Conservation (phyloP, 208 protist genomes). For the Leishmania gerbilli region DNA sequence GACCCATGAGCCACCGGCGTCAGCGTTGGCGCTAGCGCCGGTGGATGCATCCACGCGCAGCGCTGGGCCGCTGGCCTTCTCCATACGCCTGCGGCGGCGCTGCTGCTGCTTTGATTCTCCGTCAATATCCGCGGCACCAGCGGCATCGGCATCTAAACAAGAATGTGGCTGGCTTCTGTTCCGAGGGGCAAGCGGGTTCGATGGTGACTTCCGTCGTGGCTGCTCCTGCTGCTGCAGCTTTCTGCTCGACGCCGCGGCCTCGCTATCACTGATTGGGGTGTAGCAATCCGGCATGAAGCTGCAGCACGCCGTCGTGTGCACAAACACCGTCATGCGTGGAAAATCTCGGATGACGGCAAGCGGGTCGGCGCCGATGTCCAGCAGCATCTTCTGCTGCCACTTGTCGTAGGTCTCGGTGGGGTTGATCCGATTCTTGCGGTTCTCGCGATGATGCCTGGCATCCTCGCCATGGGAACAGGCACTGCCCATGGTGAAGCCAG, state of each 20-base stretch:
- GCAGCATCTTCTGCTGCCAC: constrained; percentile 47
- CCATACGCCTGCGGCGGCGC: not conserved
- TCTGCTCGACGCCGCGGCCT: not conserved
- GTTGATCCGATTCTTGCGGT: constrained; percentile 46
- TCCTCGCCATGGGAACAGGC: constrained; percentile 27
- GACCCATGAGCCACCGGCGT: not conserved
- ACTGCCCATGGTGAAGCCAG: constrained; percentile 12
- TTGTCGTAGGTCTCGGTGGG: constrained; percentile 44
- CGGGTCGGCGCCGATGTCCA: constrained; percentile 53
- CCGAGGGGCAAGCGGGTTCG: constrained; percentile 13
- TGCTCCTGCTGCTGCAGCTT: not conserved
- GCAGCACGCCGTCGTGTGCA: constrained; percentile 26
- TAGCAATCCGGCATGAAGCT: not conserved
- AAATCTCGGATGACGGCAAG: constrained; percentile 79
- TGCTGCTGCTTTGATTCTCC: not conserved
- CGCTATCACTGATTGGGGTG: not conserved
- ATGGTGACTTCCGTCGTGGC: not conserved
- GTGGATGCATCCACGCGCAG: not conserved
- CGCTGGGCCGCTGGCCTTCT: not conserved
- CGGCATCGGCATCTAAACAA: not conserved
- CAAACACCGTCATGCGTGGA: constrained; percentile 65
- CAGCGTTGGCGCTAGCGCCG: not conserved
- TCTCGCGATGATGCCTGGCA: constrained; percentile 32
- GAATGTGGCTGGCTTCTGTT: not conserved
- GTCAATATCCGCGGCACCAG: not conserved